Conservation (phyloP, 495 filamentous ascomycete species). For the Hypoxylon rickii region DNA sequence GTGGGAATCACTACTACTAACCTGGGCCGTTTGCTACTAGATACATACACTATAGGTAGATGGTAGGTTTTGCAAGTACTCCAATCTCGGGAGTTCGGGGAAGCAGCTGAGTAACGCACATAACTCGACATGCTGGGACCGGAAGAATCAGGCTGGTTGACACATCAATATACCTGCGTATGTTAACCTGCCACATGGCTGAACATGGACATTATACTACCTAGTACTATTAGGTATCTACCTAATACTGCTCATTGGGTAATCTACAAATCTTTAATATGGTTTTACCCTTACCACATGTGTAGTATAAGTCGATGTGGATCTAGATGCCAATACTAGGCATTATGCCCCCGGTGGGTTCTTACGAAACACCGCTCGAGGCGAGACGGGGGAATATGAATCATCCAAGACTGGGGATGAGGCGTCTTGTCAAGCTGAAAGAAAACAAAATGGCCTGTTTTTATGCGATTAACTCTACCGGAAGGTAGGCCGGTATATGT, state of each 20-base stretch:
- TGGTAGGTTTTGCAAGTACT: too few relatives aligned
- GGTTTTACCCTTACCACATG: too few relatives aligned
- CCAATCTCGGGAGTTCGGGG: conserved; percentile 9
- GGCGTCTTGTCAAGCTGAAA: conserved; percentile 10
- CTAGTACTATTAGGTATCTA: too few relatives aligned
- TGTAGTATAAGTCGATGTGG: conserved; percentile 23
- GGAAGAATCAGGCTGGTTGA: conserved; percentile 33
- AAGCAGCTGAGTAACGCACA: neutral
- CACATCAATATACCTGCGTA: too few relatives aligned
- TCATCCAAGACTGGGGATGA: conserved; percentile 27
- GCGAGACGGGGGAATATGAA: conserved; percentile 30
- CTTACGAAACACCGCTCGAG: conserved; percentile 28
- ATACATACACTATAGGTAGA: too few relatives aligned
- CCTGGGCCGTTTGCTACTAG: too few relatives aligned
- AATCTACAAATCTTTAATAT: too few relatives aligned
- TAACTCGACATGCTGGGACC: conserved; percentile 9
- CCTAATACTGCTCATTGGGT: too few relatives aligned
- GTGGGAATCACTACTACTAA: too few relatives aligned
- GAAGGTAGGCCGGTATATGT: neutral
- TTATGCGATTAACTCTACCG: conserved; percentile 4
- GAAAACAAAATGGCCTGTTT: conserved; percentile 23
- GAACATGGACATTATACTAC: too few relatives aligned
- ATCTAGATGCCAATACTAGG: conserved; percentile 24
- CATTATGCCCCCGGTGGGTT: conserved; percentile 18
- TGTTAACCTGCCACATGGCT: too few relatives aligned